Base-by-base conservation (phyloP, 805 yeast genomes). In the Barnettozyma sucrosica region DNA sequence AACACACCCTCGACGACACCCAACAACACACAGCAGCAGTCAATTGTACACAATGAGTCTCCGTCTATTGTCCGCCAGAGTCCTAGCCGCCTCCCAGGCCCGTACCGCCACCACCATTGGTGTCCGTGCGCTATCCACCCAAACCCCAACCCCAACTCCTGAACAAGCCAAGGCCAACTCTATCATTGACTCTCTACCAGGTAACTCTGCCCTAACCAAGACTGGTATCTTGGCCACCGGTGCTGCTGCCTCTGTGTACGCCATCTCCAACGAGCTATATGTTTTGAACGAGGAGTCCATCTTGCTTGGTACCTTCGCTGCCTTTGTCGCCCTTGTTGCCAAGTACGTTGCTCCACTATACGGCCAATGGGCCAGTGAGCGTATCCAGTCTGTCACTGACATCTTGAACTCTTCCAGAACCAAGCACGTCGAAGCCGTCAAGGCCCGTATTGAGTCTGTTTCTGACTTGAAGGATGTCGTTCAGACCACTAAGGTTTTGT, bases 161-260 rank as follows among this genome's bases (percentile, higher is more conserved):
- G 96, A 90, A 63, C 96, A 97, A 70, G 85, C 89, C 76, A 88
- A 88, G 79, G 99, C 99, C 50, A 71, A 79, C 64, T 81, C 96
- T 45, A 81, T 92, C 70, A 81, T 92, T 62, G 90, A 86, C 64
- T 88, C 97, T 54, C 73, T 93, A 59, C 99, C 99, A 69, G 97
- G 97, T 68, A 84, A 80, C 81, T 80, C 81, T 63, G 75, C 80
- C 59, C 69, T 92, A 59, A 80, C 97, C 57, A 93, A 93, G 81
- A 89, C 97, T 53, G 97, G 97, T 66, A 79, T 90, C 65, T 76
- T 93, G 64, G 97, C 97, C 63, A 90, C 99, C 46, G 80, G 92
- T 52, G 81, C 96, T 52, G 97, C 97, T 53, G 98, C 96, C 49
- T 83, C 95, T 51, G 69, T 92, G 58, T 93, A 89, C 73, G 97